A percentile compares a stretch with the other conserved stretches of the same genome.
These are phyloP conservation scores for Coemansia sp. DNA, from an alignment of 192 early-diverging fungal species.

Conservation along the genomic window DNA sequence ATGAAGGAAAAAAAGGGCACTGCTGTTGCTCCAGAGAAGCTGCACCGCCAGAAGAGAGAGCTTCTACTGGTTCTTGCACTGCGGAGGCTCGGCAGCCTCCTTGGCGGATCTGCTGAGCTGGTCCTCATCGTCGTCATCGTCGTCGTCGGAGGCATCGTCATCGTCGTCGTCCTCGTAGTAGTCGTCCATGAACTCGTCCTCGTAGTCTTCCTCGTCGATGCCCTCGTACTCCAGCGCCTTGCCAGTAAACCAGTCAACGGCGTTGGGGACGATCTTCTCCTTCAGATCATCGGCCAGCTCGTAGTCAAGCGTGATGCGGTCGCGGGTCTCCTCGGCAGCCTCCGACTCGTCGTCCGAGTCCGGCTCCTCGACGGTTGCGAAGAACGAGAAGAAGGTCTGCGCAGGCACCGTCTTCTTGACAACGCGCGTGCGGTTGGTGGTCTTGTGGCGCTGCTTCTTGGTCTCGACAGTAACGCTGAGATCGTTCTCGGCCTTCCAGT, in stretches of 20 bases:
- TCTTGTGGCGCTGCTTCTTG: constrained; percentile 99
- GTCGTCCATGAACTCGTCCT: constrained; percentile 45
- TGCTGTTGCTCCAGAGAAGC: no score
- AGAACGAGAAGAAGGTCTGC: constrained; percentile 98
- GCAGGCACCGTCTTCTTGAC: constrained; percentile 96
- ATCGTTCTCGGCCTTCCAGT: constrained; percentile 98
- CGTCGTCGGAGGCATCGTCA: constrained; percentile 42
- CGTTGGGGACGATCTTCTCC: constrained; percentile 94
- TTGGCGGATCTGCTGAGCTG: constrained; percentile 48
- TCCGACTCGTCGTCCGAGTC: constrained; percentile 73
- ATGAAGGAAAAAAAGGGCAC: neutral
- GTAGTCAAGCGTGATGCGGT: constrained; percentile 90
- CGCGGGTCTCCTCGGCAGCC: constrained; percentile 76
- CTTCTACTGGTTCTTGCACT: constrained; percentile 57
- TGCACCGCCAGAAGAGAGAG: neutral
- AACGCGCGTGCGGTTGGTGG: constrained; percentile 96
- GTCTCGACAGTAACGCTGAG: constrained; percentile 91
- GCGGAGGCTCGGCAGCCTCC: constrained; percentile 51
- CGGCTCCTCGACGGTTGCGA: constrained; percentile 75
- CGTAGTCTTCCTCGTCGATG: constrained; percentile 40
- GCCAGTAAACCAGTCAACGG: constrained; percentile 99
- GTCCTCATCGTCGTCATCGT: constrained; percentile 44
- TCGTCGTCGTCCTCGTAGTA: constrained; percentile 52
- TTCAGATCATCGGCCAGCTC: constrained; percentile 98
- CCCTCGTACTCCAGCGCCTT: constrained; percentile 82